Conservation (phyloP, 2,329 filamentous ascomycete genomes). For the Nothopassalora personata region DNA sequence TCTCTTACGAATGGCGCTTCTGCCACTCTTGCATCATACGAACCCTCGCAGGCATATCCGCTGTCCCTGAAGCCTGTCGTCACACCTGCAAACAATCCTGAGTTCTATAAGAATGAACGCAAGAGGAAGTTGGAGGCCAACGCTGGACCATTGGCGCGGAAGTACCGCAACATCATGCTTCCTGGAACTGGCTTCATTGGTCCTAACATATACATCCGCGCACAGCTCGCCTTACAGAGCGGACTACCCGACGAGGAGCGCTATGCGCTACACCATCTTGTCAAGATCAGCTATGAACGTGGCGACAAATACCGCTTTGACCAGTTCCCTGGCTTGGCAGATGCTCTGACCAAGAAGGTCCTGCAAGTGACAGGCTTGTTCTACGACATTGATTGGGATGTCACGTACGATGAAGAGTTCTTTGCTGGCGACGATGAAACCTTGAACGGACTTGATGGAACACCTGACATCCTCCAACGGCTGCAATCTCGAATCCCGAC, state of each 20-base stretch:
- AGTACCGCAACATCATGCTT: constrained; percentile 51
- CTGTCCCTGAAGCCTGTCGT: constrained; percentile 67
- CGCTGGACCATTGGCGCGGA: constrained; percentile 41
- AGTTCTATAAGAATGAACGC: constrained; percentile 57
- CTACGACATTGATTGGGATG: constrained; percentile 74
- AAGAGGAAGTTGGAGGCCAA: constrained; percentile 42
- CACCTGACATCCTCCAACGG: constrained; percentile 64
- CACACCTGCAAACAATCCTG: constrained; percentile 69
- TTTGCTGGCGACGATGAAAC: constrained; percentile 49
- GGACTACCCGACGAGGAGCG: constrained; percentile 74
- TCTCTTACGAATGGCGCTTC: constrained; percentile 28
- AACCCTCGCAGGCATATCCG: constrained; percentile 58
- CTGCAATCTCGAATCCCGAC: constrained; percentile 57
- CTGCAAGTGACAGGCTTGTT: constrained; percentile 73
- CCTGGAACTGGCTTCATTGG: constrained; percentile 61
- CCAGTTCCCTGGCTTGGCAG: constrained; percentile 80
- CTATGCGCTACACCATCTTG: constrained; percentile 88
- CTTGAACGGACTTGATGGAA: constrained; percentile 62
- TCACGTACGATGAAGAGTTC: constrained; percentile 61
- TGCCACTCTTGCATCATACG: constrained; percentile 61
- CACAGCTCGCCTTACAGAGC: constrained; percentile 76
- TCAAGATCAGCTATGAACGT: constrained; percentile 90
- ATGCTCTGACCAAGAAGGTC: constrained; percentile 79
- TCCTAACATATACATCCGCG: constrained; percentile 87
- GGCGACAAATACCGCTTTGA: constrained; percentile 96